A percentile compares a stretch with the other conserved stretches of the same genome.
phyloP scores from a whole-genome alignment of 345 rosid genomes.

The Syzygium aqueum region DNA sequence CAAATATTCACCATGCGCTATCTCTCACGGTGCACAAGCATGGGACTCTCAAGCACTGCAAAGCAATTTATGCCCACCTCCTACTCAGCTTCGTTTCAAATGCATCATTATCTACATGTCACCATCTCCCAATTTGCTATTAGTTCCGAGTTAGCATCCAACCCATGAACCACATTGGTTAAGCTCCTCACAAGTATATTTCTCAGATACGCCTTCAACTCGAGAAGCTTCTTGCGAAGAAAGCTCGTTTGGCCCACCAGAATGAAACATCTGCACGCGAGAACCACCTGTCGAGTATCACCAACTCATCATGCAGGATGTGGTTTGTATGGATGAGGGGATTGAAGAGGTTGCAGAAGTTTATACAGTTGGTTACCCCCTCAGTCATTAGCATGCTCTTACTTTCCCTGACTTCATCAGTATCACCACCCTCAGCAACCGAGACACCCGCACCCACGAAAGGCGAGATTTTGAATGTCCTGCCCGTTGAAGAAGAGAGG shows the following conservation, averaged over 20 bases:
- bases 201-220: slow-evolving; percentile 84
- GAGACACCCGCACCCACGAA: no score
- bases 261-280: slow-evolving; percentile 77
- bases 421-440: slow-evolving; percentile 35
- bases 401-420: slow-evolving; percentile 46
- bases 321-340: slow-evolving; percentile 82
- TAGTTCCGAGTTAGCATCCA: background rate
- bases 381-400: slow-evolving; percentile 32
- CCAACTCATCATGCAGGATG: slow-evolving; percentile 93
- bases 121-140: background rate
- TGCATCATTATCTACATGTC: background rate
- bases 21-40: no score
- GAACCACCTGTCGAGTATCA: slow-evolving; percentile 92
- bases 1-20: no score
- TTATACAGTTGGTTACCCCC: slow-evolving; percentile 26
- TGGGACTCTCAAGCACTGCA: background rate
- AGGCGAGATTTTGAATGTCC: no score
- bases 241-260: slow-evolving; percentile 87
- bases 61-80: background rate
- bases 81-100: background rate
- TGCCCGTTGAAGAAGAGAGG: no score
- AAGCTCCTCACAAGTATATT: background rate
- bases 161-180: background rate
- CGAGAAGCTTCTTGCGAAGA: slow-evolving; percentile 90
- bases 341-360: slow-evolving; percentile 71